phyloP scores from a whole-genome alignment of 2,329 filamentous ascomycete genomes.

The Apiospora arundinis region DNA sequence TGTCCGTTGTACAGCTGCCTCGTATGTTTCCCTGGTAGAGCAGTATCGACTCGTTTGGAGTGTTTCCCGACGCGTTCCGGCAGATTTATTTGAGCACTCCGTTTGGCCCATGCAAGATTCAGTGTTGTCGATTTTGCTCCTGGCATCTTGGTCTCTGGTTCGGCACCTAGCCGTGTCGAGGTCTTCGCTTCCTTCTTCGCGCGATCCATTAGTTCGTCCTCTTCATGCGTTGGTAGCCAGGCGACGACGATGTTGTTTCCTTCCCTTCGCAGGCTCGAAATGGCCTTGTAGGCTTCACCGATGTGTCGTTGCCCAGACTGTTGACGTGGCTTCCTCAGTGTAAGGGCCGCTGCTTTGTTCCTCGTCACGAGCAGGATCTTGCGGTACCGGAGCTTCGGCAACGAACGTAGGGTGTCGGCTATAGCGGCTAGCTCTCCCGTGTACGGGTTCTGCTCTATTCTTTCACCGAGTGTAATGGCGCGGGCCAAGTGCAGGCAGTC shows the following conservation, averaged over 20 bases:
- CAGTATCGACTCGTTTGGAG: neutral
- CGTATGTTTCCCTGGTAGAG: neutral
- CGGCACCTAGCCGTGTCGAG: neutral
- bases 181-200: slow-evolving; percentile 15
- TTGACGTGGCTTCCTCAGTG: slow-evolving; percentile 14
- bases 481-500: no score
- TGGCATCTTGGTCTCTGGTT: neutral
- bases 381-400: neutral
- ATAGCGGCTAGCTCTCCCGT: slow-evolving; percentile 23
- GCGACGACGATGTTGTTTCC: slow-evolving; percentile 20
- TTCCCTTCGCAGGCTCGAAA: slow-evolving; percentile 7
- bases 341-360: slow-evolving; percentile 21
- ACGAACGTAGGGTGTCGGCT: neutral
- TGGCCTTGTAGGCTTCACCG: neutral
- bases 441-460: slow-evolving; percentile 22
- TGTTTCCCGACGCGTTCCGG: neutral
- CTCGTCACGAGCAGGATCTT: slow-evolving; percentile 19
- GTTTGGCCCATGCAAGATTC: neutral
- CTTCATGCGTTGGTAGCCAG: neutral
- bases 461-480: neutral
- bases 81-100: neutral
- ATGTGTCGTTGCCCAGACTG: slow-evolving; percentile 19
- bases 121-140: slow-evolving; percentile 23
- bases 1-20: neutral
- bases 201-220: slow-evolving; percentile 6